Evolutionary conservation across 495 filamentous ascomycete genomes (phyloP), one percentile per base, ranked within the genome.

Genomic region (Penicillium arizonense): DNA sequence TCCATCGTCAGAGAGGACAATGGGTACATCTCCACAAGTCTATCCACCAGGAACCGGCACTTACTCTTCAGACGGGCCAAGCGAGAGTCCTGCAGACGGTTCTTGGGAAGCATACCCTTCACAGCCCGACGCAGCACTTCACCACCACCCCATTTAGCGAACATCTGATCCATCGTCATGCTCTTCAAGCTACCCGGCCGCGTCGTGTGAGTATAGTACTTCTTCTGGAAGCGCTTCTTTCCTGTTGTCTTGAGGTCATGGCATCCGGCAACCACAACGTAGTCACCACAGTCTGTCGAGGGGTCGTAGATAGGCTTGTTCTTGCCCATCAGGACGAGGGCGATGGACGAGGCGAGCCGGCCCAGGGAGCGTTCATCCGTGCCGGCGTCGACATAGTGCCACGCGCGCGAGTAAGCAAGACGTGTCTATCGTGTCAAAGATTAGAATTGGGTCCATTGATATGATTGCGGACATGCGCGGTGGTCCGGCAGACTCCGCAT

Each of bases 281-380:
- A 98, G 83, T 98, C 94, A 52, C 94, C 94, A 81, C 95, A 97
- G 80, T 98, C 94, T 49, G 94, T 96, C 53, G 87, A 83, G 16
- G 90, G 95, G 70, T 97, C 89, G 74, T 85, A 98, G 75, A 96
- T 97, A 12, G 94, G 94, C 74, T 99, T 99, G 81, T 97, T 87
- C 80, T 99, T 99, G 72, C 94, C 94, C 94, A 97, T 97, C 21
- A 99, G 85, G 52, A 88, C 78, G 54, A 87, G 80, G 59, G 94
- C 93, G 71, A 99, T 97, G 50, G 86, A 86, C 41, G 89, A 89
- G 46, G 94, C 94, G 28, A 99, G 80, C 13, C 94, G 91, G 49
- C 94, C 94, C 24, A 97, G 87, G 34, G 72, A 71, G 40, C 70
- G 69, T 34, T 65, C 48, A 53, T 75, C 67, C 14, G 72, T 57